Conservation (phyloP, 2,329 filamentous ascomycete species). For the Arthrobotrys sphaeroides region DNA sequence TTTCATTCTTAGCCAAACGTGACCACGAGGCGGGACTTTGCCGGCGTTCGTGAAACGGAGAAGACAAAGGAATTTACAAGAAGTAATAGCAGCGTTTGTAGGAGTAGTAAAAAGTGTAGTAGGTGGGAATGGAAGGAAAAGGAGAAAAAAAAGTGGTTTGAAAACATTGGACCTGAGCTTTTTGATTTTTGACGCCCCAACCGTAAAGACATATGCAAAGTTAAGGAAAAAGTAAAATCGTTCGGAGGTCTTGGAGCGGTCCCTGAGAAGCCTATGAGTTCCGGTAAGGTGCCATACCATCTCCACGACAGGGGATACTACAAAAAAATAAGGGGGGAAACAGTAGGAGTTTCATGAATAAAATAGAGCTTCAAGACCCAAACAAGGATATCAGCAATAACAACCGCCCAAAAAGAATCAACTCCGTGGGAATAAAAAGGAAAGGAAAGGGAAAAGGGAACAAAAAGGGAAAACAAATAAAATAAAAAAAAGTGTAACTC, state of each 20-base stretch:
- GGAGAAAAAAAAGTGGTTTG: constrained; percentile 13
- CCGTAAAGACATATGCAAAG: constrained; percentile 50
- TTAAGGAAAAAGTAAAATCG: constrained; percentile 8
- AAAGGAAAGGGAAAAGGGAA: constrained; percentile 2
- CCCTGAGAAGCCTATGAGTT: not conserved
- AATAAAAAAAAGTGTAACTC: constrained; percentile 30
- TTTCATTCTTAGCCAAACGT: not conserved
- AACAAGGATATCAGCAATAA: constrained; percentile 45
- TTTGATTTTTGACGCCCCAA: constrained; percentile 52
- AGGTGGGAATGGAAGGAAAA: not conserved
- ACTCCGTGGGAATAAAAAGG: not conserved
- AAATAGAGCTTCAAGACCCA: constrained; percentile 20
- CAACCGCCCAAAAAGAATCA: constrained; percentile 29
- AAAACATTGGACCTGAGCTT: constrained; percentile 43
- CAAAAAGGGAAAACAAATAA: constrained; percentile 2
- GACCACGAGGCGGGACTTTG: not conserved
- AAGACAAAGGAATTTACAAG: constrained; percentile 23
- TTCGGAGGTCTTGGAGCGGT: not conserved
- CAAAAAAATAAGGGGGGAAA: constrained; percentile 2
- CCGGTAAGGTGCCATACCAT: not conserved
- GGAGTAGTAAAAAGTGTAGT: constrained; percentile 9
- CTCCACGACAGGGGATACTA: constrained; percentile 7
- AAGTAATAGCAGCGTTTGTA: not conserved
- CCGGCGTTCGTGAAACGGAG: not conserved
- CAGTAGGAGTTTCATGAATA: not conserved